A percentile compares a stretch with the other conserved stretches of the same genome.
These are phyloP conservation scores for Stellera chamaejasme DNA, from an alignment of 345 rosid species.

Conservation along the genomic window DNA sequence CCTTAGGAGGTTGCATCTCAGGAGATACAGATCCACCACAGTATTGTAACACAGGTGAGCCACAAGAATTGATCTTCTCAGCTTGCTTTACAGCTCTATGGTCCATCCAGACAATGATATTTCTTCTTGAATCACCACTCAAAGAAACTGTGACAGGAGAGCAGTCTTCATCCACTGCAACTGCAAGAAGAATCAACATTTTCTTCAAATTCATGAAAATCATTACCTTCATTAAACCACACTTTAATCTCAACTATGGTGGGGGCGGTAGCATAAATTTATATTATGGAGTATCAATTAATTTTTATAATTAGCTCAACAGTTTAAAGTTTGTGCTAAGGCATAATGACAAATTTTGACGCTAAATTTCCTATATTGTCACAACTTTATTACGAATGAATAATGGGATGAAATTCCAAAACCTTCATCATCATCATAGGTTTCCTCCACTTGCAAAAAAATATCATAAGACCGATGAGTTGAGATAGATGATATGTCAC, in stretches of 20 bases:
- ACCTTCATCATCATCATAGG: too few relatives aligned
- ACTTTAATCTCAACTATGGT: too few relatives aligned
- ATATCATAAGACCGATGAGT: too few relatives aligned
- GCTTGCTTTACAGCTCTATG: constrained; percentile 97
- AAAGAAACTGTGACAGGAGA: constrained; percentile 91
- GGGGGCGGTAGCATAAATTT: not conserved
- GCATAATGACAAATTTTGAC: too few relatives aligned
- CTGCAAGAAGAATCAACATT: constrained; percentile 28
- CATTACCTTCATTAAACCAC: not conserved
- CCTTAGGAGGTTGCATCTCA: constrained; percentile 97
- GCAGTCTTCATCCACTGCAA: constrained; percentile 97
- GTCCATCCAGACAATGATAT: constrained; percentile 96
- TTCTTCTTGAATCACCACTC: constrained; percentile 96
- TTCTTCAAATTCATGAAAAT: constrained; percentile 1
- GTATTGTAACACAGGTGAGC: constrained; percentile 72
- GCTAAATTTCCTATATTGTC: too few relatives aligned
- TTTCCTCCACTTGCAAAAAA: too few relatives aligned
- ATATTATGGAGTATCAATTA: too few relatives aligned
- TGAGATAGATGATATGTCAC: too few relatives aligned
- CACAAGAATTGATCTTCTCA: constrained; percentile 74
- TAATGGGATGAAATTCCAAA: too few relatives aligned
- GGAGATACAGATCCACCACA: constrained; percentile 95
- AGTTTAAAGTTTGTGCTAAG: too few relatives aligned
- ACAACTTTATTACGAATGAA: too few relatives aligned
- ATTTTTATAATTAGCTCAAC: too few relatives aligned